Evolutionary conservation across 1,284 basidiomycete genomes (phyloP).

Genomic region (Moniliophthora roreri): DNA sequence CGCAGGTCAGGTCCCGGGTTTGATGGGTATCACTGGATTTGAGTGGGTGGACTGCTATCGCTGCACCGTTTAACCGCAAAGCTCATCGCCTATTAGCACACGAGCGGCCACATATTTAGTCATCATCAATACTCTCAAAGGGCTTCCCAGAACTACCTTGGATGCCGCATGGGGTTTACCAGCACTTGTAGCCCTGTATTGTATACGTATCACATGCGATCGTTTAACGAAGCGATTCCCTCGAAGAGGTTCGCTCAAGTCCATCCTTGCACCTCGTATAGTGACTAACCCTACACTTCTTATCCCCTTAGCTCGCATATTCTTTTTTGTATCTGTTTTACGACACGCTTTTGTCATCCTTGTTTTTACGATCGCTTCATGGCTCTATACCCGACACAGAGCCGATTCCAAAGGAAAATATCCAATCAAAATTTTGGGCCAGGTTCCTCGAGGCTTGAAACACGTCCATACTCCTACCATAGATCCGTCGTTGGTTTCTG

Average conservation of each 20-base stretch:
- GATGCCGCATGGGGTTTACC: conserved; percentile 92
- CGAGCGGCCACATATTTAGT: conserved; percentile 84
- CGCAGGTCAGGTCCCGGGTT: conserved; percentile 79
- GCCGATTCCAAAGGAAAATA: conserved; percentile 60
- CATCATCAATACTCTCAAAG: conserved; percentile 90
- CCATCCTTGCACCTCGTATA: neutral
- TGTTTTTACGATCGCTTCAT: conserved; percentile 82
- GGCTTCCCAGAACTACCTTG: conserved; percentile 67
- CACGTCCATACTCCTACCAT: conserved; percentile 78
- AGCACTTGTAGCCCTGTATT: conserved; percentile 75
- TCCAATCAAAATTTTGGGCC: conserved; percentile 84
- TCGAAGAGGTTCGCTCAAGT: conserved; percentile 47
- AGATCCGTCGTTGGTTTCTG: conserved; percentile 59
- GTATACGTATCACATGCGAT: conserved; percentile 68
- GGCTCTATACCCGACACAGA: conserved; percentile 75
- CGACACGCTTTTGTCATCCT: conserved; percentile 89
- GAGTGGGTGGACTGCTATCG: conserved; percentile 49
- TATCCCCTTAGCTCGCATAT: conserved; percentile 56
- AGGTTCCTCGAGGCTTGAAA: conserved; percentile 82
- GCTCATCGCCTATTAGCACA: conserved; percentile 51
- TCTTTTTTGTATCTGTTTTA: conserved; percentile 86
- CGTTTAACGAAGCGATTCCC: conserved; percentile 69
- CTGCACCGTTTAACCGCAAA: neutral
- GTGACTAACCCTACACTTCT: conserved; percentile 1
- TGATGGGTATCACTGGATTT: conserved; percentile 85